Percentiles rank a stretch among this genome's conserved stretches.
phyloP scores from a whole-genome alignment of 768 basidiomycete genomes.

The Trametes maxima region DNA sequence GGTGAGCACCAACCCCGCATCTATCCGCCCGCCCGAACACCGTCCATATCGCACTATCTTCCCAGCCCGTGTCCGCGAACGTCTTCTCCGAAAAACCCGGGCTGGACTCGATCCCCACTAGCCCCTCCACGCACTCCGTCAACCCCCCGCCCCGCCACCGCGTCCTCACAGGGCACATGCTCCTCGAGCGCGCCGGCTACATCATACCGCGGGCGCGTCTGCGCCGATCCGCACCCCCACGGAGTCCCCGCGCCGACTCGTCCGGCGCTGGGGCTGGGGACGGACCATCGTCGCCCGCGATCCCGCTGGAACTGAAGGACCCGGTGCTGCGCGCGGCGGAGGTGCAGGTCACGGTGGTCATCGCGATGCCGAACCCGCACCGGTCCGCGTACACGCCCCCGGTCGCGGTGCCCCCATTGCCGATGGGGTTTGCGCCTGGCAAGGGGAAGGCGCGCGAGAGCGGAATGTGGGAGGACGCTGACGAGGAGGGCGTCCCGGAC shows the following conservation, averaged over 20 bases:
- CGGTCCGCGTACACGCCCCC: conserved; percentile 21
- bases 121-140: background rate
- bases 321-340: conserved; percentile 30
- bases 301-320: conserved; percentile 20
- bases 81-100: conserved; percentile 16
- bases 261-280: background rate
- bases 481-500: conserved; percentile 48
- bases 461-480: conserved; percentile 27
- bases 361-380: conserved; percentile 55
- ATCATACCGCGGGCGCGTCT: conserved; percentile 14
- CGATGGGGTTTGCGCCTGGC: background rate
- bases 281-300: conserved; percentile 6
- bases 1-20: conserved; percentile 36
- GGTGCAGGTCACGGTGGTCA: conserved; percentile 57
- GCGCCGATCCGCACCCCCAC: conserved; percentile 5
- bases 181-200: conserved; percentile 14
- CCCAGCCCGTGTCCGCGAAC: conserved; percentile 23
- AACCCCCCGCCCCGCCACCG: background rate
- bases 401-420: background rate
- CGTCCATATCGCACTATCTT: background rate
- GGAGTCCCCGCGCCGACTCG: conserved; percentile 7
- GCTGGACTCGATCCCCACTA: conserved; percentile 1
- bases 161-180: background rate
- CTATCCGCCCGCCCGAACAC: background rate
- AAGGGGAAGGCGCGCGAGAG: conserved; percentile 32